These are phyloP conservation scores for Stramenopiles sp. DNA, from an alignment of 352 stramenopile genomes.

Conservation along the genomic window DNA sequence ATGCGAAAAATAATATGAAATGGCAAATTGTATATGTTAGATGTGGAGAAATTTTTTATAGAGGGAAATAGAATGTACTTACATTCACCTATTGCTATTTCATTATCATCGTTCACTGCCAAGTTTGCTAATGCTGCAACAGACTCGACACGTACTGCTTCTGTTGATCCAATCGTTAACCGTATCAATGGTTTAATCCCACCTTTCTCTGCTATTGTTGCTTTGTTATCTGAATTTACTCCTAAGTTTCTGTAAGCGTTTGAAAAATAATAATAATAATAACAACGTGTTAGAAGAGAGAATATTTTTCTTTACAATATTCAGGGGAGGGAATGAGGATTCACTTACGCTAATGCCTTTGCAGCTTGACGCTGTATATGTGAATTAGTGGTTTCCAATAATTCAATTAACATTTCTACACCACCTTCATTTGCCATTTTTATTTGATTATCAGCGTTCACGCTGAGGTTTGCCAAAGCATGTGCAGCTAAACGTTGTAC, in stretches of 20 bases:
- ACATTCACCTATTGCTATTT: not conserved
- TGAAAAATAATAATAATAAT: conserved; percentile 18
- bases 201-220: conserved; percentile 59
- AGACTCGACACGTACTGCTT: conserved; percentile 58
- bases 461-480: conserved; percentile 73
- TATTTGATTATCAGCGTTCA: conserved; percentile 77
- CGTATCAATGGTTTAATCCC: conserved; percentile 48
- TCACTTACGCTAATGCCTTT: conserved; percentile 76
- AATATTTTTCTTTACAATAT: conserved; percentile 18
- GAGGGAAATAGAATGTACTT: not conserved
- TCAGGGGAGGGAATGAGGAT: conserved; percentile 72
- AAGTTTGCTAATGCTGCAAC: conserved; percentile 79
- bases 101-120: conserved; percentile 62
- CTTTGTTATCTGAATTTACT: conserved; percentile 52
- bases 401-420: conserved; percentile 73
- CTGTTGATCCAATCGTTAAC: conserved; percentile 25
- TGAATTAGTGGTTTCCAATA: conserved; percentile 53
- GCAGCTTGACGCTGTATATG: conserved; percentile 71
- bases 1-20: conserved; percentile 68
- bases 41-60: not conserved
- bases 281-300: not conserved
- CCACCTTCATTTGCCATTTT: conserved; percentile 72
- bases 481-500: conserved; percentile 74
- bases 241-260: conserved; percentile 21
- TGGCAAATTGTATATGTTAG: conserved; percentile 36